phyloP scores from a whole-genome alignment of 2,329 filamentous ascomycete species.

The Pseudopyrenochaeta lycopersici region DNA sequence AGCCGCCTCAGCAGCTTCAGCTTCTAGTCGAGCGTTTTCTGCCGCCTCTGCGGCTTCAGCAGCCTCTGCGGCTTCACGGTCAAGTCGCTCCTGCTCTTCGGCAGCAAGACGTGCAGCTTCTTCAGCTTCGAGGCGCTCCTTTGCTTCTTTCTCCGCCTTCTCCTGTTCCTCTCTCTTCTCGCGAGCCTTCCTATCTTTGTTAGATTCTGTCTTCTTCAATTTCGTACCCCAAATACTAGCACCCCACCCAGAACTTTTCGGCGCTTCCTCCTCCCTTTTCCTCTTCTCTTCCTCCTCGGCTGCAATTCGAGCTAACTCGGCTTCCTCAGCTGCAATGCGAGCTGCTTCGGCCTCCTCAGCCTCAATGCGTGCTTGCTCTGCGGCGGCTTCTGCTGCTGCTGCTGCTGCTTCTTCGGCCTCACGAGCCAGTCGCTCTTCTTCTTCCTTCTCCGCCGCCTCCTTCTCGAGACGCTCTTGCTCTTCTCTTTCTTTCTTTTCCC shows the following conservation, averaged over 20 bases:
- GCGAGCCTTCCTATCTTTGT: constrained; percentile 41
- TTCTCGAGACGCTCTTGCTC: constrained; percentile 38
- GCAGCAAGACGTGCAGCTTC: constrained; percentile 36
- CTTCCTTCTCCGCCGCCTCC: constrained; percentile 54
- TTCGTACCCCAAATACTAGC: constrained; percentile 29
- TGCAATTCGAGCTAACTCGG: constrained; percentile 14
- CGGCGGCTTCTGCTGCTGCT: no score
- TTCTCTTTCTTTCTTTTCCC: constrained; percentile 40
- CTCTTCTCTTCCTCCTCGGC: constrained; percentile 43
- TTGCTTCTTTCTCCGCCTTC: constrained; percentile 43
- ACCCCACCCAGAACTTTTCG: constrained; percentile 45
- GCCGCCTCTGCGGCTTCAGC: constrained; percentile 30
- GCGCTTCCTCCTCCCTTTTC: constrained; percentile 30
- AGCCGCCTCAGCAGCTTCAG: constrained; percentile 32
- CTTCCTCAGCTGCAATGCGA: constrained; percentile 23
- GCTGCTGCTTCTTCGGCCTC: constrained; percentile 41
- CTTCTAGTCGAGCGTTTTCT: constrained; percentile 16
- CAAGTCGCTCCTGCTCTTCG: constrained; percentile 39
- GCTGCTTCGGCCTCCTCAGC: constrained; percentile 24
- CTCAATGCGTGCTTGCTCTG: constrained; percentile 40
- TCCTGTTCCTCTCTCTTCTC: constrained; percentile 48
- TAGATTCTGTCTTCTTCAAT: constrained; percentile 50
- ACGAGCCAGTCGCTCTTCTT: constrained; percentile 29
- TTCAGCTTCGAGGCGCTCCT: constrained; percentile 49
- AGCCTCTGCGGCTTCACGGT: constrained; percentile 37